A percentile compares a stretch with the other conserved stretches of the same genome.
Evolutionary conservation across 371 early-diverging fungal genomes (phyloP).

Genomic region (Apophysomyces elegans): DNA sequence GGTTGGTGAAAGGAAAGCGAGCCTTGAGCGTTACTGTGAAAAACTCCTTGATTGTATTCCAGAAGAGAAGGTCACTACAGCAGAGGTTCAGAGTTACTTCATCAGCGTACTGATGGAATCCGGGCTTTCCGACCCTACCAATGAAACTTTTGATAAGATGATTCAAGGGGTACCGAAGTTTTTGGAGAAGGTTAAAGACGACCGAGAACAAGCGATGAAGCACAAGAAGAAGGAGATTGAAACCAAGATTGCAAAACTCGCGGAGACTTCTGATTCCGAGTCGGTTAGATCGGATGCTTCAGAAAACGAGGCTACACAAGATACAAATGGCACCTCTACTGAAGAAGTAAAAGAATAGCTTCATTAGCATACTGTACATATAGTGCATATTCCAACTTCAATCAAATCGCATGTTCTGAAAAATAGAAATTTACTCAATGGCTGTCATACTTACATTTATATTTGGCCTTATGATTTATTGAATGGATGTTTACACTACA

Average conservation of each 20-base stretch:
- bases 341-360: slow-evolving; percentile 2
- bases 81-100: slow-evolving; percentile 51
- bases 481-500: too few species aligned
- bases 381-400: too few species aligned
- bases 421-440: not conserved
- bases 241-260: not conserved
- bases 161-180: slow-evolving; percentile 24
- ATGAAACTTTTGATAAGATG: slow-evolving; percentile 13
- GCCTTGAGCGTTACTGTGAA: not conserved
- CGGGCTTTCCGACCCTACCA: slow-evolving; percentile 17
- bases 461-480: too few species aligned
- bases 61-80: slow-evolving; percentile 45
- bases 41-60: slow-evolving; percentile 33
- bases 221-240: slow-evolving; percentile 14
- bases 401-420: not conserved
- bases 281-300: not conserved
- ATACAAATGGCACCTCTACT: not conserved
- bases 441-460: not conserved
- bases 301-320: not conserved
- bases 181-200: slow-evolving; percentile 19
- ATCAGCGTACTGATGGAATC: slow-evolving; percentile 30
- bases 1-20: slow-evolving; percentile 15
- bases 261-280: not conserved
- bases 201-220: slow-evolving; percentile 24
- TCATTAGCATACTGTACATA: not conserved